Evolutionary conservation across 352 stramenopile species (phyloP).

Genomic region (Plasmopara muralis): DNA sequence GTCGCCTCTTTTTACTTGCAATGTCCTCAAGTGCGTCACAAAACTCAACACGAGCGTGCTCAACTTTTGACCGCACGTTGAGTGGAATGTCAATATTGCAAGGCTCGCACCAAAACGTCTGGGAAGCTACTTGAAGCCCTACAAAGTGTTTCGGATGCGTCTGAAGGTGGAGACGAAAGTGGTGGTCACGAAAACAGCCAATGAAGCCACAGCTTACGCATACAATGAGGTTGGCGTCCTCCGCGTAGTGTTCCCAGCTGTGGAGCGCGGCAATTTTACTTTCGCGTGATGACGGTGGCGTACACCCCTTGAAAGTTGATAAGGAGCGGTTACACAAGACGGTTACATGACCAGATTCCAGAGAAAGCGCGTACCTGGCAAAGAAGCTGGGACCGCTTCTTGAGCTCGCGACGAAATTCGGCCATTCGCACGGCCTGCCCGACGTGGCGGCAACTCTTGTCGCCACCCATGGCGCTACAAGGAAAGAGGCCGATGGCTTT

Average conservation of each 20-base stretch:
- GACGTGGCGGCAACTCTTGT: constrained; percentile 55
- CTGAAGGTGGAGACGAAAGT: constrained; percentile 49
- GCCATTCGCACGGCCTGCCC: constrained; percentile 38
- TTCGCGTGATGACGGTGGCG: neutral
- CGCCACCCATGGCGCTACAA: constrained; percentile 24
- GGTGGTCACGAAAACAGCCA: constrained; percentile 41
- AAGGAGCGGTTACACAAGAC: neutral
- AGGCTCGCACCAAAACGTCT: constrained; percentile 51
- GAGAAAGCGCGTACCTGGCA: constrained; percentile 27
- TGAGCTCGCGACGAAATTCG: constrained; percentile 50
- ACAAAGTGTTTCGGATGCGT: constrained; percentile 56
- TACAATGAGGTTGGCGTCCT: constrained; percentile 38
- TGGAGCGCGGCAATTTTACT: constrained; percentile 11
- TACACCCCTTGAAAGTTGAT: constrained; percentile 8
- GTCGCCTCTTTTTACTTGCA: constrained; percentile 37
- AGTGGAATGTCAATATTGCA: constrained; percentile 42
- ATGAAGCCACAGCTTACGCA: constrained; percentile 61
- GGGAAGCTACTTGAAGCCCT: constrained; percentile 36
- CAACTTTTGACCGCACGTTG: constrained; percentile 29
- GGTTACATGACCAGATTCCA: constrained; percentile 3
- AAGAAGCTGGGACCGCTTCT: constrained; percentile 31
- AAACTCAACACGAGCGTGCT: constrained; percentile 34
- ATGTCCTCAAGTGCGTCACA: constrained; percentile 40
- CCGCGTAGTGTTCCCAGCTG: constrained; percentile 26
- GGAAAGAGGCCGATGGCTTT: neutral